phyloP scores from a whole-genome alignment of 225 moss, liverwort and hornwort species.

The Pseudisothecium myosuroides region DNA sequence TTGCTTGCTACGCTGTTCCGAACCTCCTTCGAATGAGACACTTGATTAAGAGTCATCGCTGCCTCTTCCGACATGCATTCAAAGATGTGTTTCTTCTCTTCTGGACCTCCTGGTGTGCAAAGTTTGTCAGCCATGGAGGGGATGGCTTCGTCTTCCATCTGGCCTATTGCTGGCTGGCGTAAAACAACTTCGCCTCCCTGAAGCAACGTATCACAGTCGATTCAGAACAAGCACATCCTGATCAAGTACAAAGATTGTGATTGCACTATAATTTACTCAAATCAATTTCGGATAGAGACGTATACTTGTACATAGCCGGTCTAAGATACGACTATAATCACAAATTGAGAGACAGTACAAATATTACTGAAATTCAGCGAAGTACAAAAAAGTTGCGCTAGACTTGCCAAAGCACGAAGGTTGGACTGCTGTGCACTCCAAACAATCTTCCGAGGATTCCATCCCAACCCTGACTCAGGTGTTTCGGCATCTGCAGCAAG shows the following conservation, averaged over 20 bases:
- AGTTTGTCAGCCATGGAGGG: constrained; percentile 13
- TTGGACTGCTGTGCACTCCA: constrained; percentile 25
- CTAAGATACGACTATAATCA: not conserved
- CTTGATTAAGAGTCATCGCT: constrained; percentile 16
- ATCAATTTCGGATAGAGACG: not conserved
- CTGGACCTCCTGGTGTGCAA: constrained; percentile 9
- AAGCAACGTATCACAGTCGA: not conserved
- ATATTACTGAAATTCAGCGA: not conserved
- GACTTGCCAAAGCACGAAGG: constrained; percentile 16
- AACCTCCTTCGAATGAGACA: constrained; percentile 48
- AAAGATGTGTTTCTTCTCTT: constrained; percentile 5
- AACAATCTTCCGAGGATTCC: constrained; percentile 37
- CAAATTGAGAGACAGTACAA: not conserved
- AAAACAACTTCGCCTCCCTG: constrained; percentile 11
- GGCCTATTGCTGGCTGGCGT: constrained; percentile 9
- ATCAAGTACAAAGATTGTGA: not conserved
- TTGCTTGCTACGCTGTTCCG: constrained; percentile 30
- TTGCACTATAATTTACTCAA: not conserved
- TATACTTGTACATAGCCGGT: not conserved
- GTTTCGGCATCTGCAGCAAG: constrained; percentile 33
- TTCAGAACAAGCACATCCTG: not conserved
- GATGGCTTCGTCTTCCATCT: constrained; percentile 10
- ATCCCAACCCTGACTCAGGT: constrained; percentile 21
- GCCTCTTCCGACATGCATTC: constrained; percentile 31
- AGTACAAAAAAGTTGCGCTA: not conserved